phyloP scores from a whole-genome alignment of 345 rosid species.

The Rubroshorea leprosula region DNA sequence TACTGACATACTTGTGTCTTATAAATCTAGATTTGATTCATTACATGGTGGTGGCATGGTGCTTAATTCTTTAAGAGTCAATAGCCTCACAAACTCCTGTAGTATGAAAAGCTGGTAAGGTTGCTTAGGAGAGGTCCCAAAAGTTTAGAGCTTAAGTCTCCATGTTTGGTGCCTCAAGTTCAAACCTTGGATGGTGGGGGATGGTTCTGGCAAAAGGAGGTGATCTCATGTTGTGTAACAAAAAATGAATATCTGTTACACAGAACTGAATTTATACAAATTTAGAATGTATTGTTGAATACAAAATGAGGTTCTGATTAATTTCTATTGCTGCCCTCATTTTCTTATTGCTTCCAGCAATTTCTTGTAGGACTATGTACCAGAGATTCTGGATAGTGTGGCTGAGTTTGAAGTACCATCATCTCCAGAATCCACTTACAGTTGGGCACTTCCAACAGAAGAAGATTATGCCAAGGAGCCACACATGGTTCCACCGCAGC shows the following conservation, averaged over 20 bases:
- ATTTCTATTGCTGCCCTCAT: constrained; percentile 1
- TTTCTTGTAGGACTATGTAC: constrained; percentile 56
- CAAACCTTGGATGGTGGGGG: too few relatives aligned
- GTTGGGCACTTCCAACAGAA: constrained; percentile 49
- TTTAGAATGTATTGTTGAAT: not conserved
- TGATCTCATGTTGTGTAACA: too few relatives aligned
- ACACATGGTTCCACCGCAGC: constrained; percentile 57
- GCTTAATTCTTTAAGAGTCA: not conserved
- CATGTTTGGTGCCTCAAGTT: not conserved
- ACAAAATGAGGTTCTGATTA: not conserved
- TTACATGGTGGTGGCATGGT: not conserved
- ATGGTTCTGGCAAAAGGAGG: too few relatives aligned
- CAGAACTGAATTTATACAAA: not conserved
- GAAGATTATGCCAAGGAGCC: constrained; percentile 90
- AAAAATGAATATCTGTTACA: too few relatives aligned
- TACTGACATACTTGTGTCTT: constrained; percentile 4
- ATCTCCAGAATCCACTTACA: constrained; percentile 74
- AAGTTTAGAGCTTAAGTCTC: not conserved
- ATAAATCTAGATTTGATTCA: not conserved
- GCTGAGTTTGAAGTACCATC: constrained; percentile 69
- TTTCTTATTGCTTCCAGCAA: not conserved
- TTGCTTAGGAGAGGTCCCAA: not conserved
- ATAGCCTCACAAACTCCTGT: not conserved
- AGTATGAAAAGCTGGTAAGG: not conserved
- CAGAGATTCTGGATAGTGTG: constrained; percentile 73